These are phyloP conservation scores for Penicillium capsulatum DNA, from an alignment of 2,329 filamentous ascomycete species.

Conservation along the genomic window DNA sequence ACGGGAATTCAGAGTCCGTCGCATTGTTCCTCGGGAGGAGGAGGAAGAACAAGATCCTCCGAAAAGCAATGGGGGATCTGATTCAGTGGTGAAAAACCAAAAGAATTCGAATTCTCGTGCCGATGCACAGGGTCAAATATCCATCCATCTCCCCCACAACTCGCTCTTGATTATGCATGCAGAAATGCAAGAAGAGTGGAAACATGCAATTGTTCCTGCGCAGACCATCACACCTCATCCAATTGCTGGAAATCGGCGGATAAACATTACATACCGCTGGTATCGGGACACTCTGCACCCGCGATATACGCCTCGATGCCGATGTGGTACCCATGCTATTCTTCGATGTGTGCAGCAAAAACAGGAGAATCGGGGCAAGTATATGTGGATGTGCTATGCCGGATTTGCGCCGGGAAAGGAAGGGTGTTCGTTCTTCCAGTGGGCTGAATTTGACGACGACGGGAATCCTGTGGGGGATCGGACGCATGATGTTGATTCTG, in stretches of 20 bases:
- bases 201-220: constrained; percentile 76
- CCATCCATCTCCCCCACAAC: constrained; percentile 91
- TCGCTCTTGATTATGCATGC: constrained; percentile 93
- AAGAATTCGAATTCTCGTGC: constrained; percentile 29
- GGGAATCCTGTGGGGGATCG: constrained; percentile 66
- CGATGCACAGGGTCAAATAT: constrained; percentile 77
- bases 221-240: constrained; percentile 79
- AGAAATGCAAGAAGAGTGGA: constrained; percentile 97
- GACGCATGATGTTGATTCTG: constrained; percentile 14
- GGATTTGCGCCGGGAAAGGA: constrained; percentile 46
- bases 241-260: constrained; percentile 69
- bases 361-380: constrained; percentile 69
- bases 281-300: constrained; percentile 77
- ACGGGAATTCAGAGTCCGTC: constrained; percentile 85
- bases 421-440: constrained; percentile 74
- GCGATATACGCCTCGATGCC: constrained; percentile 69
- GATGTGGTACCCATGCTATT: constrained; percentile 64
- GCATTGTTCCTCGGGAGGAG: constrained; percentile 59
- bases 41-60: constrained; percentile 46
- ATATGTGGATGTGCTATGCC: constrained; percentile 93
- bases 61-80: constrained; percentile 14
- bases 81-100: constrained; percentile 22
- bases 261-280: constrained; percentile 91
- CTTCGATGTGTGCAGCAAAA: constrained; percentile 77
- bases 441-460: constrained; percentile 83